Evolutionary conservation across 371 early-diverging fungal species (phyloP).

Genomic region (Mucor saturninus): DNA sequence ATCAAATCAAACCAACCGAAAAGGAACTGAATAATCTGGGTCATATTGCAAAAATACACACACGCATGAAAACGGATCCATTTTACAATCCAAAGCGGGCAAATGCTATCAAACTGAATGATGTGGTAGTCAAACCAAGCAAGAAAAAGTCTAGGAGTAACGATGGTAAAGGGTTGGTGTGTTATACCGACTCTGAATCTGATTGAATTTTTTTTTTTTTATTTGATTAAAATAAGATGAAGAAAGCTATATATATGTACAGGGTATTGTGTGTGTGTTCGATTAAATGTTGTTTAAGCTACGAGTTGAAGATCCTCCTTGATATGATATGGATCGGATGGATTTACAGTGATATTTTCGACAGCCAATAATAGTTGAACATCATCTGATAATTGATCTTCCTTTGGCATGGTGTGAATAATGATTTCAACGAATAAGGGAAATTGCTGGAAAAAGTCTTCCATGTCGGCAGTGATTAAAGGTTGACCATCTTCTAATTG

Average conservation of each 20-base stretch:
- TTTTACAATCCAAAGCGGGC: conserved; percentile 32
- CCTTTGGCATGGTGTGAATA: conserved; percentile 29
- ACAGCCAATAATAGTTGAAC: conserved; percentile 28
- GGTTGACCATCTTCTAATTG: conserved; percentile 43
- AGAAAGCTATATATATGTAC: conserved; percentile 7
- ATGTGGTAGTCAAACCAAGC: conserved; percentile 9
- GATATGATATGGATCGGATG: conserved; percentile 34
- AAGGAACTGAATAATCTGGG: conserved; percentile 20
- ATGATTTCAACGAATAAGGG: conserved; percentile 45
- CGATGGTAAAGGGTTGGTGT: conserved; percentile 10
- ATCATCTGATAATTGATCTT: conserved; percentile 15
- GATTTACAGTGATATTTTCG: conserved; percentile 39
- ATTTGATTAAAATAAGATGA: background rate
- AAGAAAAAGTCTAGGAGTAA: conserved; percentile 1
- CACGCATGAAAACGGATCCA: conserved; percentile 56
- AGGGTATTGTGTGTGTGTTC: background rate
- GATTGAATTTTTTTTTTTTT: background rate
- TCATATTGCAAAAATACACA: conserved; percentile 36
- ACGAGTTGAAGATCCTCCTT: conserved; percentile 34
- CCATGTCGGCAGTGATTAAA: conserved; percentile 45
- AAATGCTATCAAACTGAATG: conserved; percentile 3
- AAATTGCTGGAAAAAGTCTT: conserved; percentile 48
- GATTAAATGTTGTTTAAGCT: background rate
- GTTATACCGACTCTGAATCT: conserved; percentile 23
- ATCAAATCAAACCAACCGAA: conserved; percentile 6